Base-by-base conservation (phyloP, 768 basidiomycete genomes). In the Termitomyces sp. region DNA sequence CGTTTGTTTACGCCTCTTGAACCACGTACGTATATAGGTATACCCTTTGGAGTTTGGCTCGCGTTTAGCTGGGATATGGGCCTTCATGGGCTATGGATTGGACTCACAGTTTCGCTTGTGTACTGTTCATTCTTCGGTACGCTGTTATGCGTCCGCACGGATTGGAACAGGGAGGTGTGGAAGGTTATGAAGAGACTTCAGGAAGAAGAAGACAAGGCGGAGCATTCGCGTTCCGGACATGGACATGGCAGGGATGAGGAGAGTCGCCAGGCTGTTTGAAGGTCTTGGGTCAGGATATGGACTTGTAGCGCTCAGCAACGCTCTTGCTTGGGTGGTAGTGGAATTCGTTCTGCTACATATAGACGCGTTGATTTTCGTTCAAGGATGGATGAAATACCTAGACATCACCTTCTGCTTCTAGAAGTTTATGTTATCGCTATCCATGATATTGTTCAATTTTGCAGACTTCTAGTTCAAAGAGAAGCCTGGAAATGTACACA, bases 1-100 rank as follows among this genome's bases (percentile, higher is more conserved):
- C 14, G 13, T 14, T 38, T 14, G 13, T 13, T 14, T 5, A 38
- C 7, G 4, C 13, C 1, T 1, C 13, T 18, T 23, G 10, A 46
- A 57, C 12, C 48, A 30, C 56, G 18, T 12, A n/a, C 18, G 20
- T 20, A 18, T 20, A 14, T 52, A 81, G 87, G 91, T 32, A 88
- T 96, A 52, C 94, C 94, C 0, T 76, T 92, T 48, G 95, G 91
- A 14, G 72, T 93, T 53, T 90, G 82, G 72, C 84, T 95, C 4
- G 79, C 89, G 2, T 93, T 95, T 75, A 75, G 74, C 53, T 69
- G 68, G 12, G 70, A 76, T 40, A 77, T 82, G 70, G 84, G 77
- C 0, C 76, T 97, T 13, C 74, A 77, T 20, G 95, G 95, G 0
- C 79, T 97, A 16, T 97, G 94, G 95, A 77, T 89, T 43, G 94